phyloP scores from a whole-genome alignment of 208 protist genomes.

The Herpetomonas muscarum region DNA sequence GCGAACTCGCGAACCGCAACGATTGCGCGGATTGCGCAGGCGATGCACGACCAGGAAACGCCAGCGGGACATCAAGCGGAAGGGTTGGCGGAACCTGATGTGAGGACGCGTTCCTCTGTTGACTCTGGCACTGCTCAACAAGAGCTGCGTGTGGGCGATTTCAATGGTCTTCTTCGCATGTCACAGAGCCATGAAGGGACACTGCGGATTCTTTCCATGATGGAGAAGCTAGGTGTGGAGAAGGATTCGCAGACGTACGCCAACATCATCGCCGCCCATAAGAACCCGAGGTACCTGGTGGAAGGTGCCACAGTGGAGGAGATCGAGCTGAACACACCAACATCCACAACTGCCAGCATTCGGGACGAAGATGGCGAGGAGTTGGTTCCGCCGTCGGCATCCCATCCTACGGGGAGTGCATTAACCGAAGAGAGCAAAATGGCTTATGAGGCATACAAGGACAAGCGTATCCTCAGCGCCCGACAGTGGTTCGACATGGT shows the following conservation, averaged over 20 bases:
- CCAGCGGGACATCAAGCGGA: slow-evolving; percentile 4
- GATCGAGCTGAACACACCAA: not conserved
- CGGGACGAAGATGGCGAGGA: not conserved
- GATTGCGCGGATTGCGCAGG: slow-evolving; percentile 35
- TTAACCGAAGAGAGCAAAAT: slow-evolving; percentile 8
- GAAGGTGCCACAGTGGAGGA: slow-evolving; percentile 24
- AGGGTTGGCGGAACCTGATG: not conserved
- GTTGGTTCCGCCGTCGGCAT: not conserved
- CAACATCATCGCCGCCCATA: slow-evolving; percentile 57
- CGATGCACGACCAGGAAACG: slow-evolving; percentile 16
- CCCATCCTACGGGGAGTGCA: not conserved
- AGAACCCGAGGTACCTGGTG: slow-evolving; percentile 61
- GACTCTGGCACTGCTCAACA: not conserved
- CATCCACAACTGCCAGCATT: not conserved
- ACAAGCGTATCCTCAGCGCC: slow-evolving; percentile 35
- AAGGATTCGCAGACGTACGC: slow-evolving; percentile 44
- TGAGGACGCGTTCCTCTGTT: not conserved
- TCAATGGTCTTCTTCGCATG: slow-evolving; percentile 59
- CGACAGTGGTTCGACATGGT: slow-evolving; percentile 56
- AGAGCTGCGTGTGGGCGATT: slow-evolving; percentile 59
- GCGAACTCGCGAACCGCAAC: slow-evolving; percentile 29
- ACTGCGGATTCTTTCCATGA: slow-evolving; percentile 48
- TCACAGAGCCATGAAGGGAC: slow-evolving; percentile 32
- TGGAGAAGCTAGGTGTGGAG: slow-evolving; percentile 49
- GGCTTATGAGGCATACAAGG: slow-evolving; percentile 63